Evolutionary conservation across 2,329 filamentous ascomycete species (phyloP).

Genomic region (Beauveria varroae): DNA sequence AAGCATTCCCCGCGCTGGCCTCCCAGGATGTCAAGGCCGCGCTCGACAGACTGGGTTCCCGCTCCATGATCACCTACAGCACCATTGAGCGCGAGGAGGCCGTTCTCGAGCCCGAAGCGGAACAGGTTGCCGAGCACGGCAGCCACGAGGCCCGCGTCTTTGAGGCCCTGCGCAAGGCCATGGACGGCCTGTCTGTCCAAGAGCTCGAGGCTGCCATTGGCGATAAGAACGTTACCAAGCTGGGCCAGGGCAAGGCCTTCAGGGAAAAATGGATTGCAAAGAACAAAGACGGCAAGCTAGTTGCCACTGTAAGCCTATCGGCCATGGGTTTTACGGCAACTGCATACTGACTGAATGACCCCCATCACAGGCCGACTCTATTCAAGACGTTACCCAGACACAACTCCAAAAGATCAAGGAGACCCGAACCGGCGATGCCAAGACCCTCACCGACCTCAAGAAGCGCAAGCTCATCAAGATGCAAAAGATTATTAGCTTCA

Average conservation of each 20-base stretch:
- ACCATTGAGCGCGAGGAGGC: constrained; percentile 74
- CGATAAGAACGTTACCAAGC: constrained; percentile 65
- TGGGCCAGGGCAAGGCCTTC: constrained; percentile 94
- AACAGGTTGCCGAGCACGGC: constrained; percentile 64
- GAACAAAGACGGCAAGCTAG: constrained; percentile 48
- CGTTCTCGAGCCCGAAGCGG: constrained; percentile 65
- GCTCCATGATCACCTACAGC: constrained; percentile 82
- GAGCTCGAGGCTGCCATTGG: constrained; percentile 65
- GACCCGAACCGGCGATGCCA: constrained; percentile 64
- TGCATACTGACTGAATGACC: background rate
- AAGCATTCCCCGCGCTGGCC: constrained; percentile 59
- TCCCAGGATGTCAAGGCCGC: constrained; percentile 74
- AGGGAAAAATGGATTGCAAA: constrained; percentile 66
- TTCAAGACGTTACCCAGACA: constrained; percentile 71
- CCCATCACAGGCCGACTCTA: constrained; percentile 51
- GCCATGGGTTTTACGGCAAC: background rate
- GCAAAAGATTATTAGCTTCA: constrained; percentile 81
- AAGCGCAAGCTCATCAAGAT: constrained; percentile 85
- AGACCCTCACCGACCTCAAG: constrained; percentile 72
- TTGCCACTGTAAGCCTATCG: constrained; percentile 39
- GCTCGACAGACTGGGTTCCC: constrained; percentile 75
- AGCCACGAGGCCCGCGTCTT: constrained; percentile 81
- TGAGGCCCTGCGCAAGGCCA: constrained; percentile 59
- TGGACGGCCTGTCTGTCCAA: constrained; percentile 74
- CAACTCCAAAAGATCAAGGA: constrained; percentile 67